Percentiles rank a stretch among this genome's conserved stretches.
phyloP scores from a whole-genome alignment of 495 filamentous ascomycete species.

The Penicillium ucsense region DNA sequence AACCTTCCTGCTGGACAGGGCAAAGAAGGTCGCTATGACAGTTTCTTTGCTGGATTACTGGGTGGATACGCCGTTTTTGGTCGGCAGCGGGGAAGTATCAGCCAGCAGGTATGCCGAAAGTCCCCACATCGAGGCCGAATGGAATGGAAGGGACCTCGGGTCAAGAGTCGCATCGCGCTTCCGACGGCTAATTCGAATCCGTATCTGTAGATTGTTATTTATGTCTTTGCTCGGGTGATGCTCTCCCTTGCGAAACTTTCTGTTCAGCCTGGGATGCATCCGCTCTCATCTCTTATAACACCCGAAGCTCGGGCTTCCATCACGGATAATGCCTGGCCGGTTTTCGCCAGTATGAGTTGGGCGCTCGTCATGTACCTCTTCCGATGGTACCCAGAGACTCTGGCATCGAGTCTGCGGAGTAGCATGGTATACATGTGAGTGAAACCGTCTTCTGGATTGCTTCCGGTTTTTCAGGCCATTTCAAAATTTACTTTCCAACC shows the following conservation, averaged over 20 bases:
- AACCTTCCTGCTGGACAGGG: slow-evolving; percentile 49
- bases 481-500: not conserved
- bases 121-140: not conserved
- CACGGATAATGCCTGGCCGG: slow-evolving; percentile 69
- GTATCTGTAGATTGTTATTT: slow-evolving; percentile 65
- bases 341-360: slow-evolving; percentile 85
- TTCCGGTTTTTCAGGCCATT: not conserved
- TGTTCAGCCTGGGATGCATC: slow-evolving; percentile 52
- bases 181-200: too few species aligned
- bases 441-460: slow-evolving; percentile 21
- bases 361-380: slow-evolving; percentile 93
- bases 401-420: slow-evolving; percentile 82
- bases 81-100: slow-evolving; percentile 69
- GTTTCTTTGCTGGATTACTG: slow-evolving; percentile 80
- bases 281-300: slow-evolving; percentile 31
- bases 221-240: slow-evolving; percentile 87
- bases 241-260: slow-evolving; percentile 75
- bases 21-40: slow-evolving; percentile 61
- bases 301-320: slow-evolving; percentile 40
- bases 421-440: slow-evolving; percentile 96
- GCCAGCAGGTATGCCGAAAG: slow-evolving; percentile 57
- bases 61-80: slow-evolving; percentile 94
- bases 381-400: slow-evolving; percentile 76
- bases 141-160: not conserved
- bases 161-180: not conserved